These are phyloP conservation scores for Ceratobasidium sp. DNA, from an alignment of 1,284 basidiomycete species.

Conservation along the genomic window DNA sequence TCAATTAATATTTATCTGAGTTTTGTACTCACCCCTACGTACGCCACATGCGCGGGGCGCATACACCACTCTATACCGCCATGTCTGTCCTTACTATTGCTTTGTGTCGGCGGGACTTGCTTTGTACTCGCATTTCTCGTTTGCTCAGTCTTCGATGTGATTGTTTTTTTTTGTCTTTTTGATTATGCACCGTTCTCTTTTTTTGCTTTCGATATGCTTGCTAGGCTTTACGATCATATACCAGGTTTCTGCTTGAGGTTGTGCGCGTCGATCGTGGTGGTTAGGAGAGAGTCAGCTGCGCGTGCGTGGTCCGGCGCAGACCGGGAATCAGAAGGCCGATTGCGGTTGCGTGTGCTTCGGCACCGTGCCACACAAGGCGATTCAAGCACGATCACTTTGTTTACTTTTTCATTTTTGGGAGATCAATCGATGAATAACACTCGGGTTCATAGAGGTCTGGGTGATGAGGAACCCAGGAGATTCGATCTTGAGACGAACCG, in stretches of 20 bases:
- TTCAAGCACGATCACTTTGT: background rate
- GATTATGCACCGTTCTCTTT: constrained; percentile 12
- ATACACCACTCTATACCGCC: constrained; percentile 16
- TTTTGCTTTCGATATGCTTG: constrained; percentile 2
- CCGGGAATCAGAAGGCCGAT: constrained; percentile 15
- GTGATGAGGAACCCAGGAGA: no score
- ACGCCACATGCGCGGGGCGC: constrained; percentile 35
- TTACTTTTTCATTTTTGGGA: background rate
- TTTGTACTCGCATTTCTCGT: constrained; percentile 29
- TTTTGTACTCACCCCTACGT: constrained; percentile 4
- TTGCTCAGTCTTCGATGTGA: constrained; percentile 6
- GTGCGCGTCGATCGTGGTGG: background rate
- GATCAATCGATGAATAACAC: no score
- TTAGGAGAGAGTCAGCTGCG: background rate
- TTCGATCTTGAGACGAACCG: no score
- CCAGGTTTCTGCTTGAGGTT: background rate
- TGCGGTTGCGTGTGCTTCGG: constrained; percentile 25
- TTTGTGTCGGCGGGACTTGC: constrained; percentile 16
- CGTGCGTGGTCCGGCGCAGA: background rate
- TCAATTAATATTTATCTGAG: constrained; percentile 29
- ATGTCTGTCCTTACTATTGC: constrained; percentile 24
- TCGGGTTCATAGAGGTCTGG: no score
- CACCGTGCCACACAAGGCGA: background rate
- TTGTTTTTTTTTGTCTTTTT: constrained; percentile 25
- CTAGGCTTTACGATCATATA: constrained; percentile 10